Evolutionary conservation across 106 monocot species (phyloP).

Genomic region (Cymbidium sinense): DNA sequence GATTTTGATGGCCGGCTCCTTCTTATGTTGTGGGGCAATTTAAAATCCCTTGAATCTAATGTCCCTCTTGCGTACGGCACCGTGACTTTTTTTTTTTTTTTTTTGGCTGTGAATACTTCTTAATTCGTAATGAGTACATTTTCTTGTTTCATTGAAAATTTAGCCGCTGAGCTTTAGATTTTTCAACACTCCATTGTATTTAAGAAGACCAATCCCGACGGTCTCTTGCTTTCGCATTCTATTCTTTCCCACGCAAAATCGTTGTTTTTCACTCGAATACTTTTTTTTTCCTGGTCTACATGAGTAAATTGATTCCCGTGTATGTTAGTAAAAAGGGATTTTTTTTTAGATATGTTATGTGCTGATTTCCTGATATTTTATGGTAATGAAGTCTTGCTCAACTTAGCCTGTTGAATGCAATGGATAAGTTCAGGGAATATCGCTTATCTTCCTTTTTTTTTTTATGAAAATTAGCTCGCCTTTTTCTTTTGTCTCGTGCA

Average conservation of each 20-base stretch:
- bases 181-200: too few species aligned
- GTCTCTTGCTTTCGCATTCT: too few species aligned
- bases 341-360: not conserved
- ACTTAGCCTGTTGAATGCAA: not conserved
- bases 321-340: not conserved
- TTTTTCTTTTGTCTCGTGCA: not conserved
- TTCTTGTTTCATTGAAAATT: too few species aligned
- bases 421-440: not conserved
- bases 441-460: not conserved
- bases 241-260: too few species aligned
- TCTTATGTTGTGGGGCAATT: too few species aligned
- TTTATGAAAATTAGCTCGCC: not conserved
- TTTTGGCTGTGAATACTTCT: too few species aligned
- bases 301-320: not conserved
- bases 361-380: not conserved
- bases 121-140: too few species aligned
- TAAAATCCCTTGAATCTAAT: too few species aligned
- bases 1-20: not conserved
- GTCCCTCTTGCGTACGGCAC: too few species aligned
- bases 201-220: too few species aligned
- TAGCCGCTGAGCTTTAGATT: too few species aligned
- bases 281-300: not conserved
- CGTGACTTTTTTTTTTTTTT: too few species aligned
- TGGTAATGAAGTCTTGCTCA: not conserved
- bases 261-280: not conserved